Evolutionary conservation across 495 filamentous ascomycete species (phyloP), one percentile per base, ranked within the genome.

Genomic region (Cenococcum geophilum): DNA sequence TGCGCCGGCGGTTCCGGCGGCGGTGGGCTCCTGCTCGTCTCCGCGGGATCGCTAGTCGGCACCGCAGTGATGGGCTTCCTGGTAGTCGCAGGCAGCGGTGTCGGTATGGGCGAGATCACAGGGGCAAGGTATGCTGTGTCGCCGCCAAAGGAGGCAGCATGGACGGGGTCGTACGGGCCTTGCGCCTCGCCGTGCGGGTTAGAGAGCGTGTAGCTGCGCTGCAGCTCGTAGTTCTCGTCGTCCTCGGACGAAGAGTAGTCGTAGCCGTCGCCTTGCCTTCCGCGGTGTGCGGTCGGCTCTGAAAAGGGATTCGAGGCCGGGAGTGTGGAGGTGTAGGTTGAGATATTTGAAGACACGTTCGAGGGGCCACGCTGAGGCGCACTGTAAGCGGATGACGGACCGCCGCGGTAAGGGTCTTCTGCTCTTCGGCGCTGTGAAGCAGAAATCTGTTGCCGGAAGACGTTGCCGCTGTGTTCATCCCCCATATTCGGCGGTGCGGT

Each of bases 371-470:
- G 60, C 43, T 50, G 42, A 50, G 58, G 21, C 16, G 2, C 27
- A 47, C 57, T 37, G 18, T 52, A 60, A 23, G 49, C 36, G 47
- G 58, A 53, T 14, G 58, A 27, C 4, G 59, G 51, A 16, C 27
- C 20, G 11, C 37, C 52, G 12, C 36, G 27, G 22, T 42, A 21
- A 0, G 50, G 27, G 20, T 53, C 45, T 14, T 64, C 58, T 20
- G 62, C 53, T 16, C 68, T 20, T 22, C 61, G 59, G 4, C 65
- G 63, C 62, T 70, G 67, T 4, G 67, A 67, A 16, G 43, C 37
- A 16, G 58, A 63, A 6, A 71, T 65, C 56, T 71, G 69, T 47
- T 63, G 23, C 5, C 69, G 64, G 59, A 71, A 71, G n/a, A 71
- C 69, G 40, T 71, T 71, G 54, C 63, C 52, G 16, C 55, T 51